phyloP scores from a whole-genome alignment of 1,139 yeast genomes.

The Scheffersomyces illinoinensis region DNA sequence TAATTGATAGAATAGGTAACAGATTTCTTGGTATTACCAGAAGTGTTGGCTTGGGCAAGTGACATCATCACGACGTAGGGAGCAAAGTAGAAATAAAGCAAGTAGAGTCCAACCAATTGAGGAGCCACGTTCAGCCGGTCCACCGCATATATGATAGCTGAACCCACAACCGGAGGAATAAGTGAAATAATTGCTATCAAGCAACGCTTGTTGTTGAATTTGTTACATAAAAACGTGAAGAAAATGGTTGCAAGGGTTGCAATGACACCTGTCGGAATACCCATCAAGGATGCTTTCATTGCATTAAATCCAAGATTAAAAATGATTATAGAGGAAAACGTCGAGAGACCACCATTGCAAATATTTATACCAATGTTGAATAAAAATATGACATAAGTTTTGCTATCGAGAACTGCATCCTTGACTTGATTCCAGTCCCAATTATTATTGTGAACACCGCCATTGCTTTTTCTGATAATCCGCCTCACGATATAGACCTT shows the following conservation, averaged over 20 bases:
- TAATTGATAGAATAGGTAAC: slow-evolving; percentile 20
- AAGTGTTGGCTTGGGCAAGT: slow-evolving; percentile 38
- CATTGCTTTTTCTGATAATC: slow-evolving; percentile 27
- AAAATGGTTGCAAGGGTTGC: slow-evolving; percentile 19
- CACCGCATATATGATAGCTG: slow-evolving; percentile 16
- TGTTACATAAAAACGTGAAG: slow-evolving; percentile 18
- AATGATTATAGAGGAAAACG: slow-evolving; percentile 22
- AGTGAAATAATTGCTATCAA: slow-evolving; percentile 15
- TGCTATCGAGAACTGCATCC: slow-evolving; percentile 26
- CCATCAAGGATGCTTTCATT: slow-evolving; percentile 22
- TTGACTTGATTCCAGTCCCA: slow-evolving; percentile 24
- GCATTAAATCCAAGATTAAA: slow-evolving; percentile 19
- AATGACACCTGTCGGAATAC: slow-evolving; percentile 25
- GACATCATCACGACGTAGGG: slow-evolving; percentile 33
- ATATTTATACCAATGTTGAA: slow-evolving; percentile 35
- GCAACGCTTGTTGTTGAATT: slow-evolving; percentile 16
- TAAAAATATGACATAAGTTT: slow-evolving; percentile 25
- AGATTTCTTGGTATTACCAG: slow-evolving; percentile 36
- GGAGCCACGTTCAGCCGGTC: slow-evolving; percentile 28
- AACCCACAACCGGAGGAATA: slow-evolving; percentile 20
- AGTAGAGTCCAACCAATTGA: slow-evolving; percentile 21
- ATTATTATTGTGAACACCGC: slow-evolving; percentile 23
- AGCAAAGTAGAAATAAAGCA: slow-evolving; percentile 21
- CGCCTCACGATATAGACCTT: slow-evolving; percentile 30
- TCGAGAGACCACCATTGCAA: slow-evolving; percentile 45